These are phyloP conservation scores for Nitzschia sp. DNA, from an alignment of 108 stramenopile genomes.

Conservation along the genomic window DNA sequence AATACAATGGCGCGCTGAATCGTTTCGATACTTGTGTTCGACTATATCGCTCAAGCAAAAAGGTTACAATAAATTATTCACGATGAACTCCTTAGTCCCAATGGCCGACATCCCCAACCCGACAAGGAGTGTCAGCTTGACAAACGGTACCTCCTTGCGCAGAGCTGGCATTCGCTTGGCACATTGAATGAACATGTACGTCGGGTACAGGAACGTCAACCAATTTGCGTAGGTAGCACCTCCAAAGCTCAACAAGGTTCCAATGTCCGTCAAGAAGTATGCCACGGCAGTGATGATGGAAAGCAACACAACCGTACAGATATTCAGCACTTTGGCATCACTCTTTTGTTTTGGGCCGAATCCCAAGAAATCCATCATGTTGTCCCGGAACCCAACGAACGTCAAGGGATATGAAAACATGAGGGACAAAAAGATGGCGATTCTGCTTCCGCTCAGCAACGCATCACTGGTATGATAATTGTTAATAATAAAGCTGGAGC, in stretches of 20 bases:
- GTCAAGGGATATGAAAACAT: constrained; percentile 90
- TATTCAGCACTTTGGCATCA: constrained; percentile 38
- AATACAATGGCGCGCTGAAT: too few species aligned
- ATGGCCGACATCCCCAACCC: background rate
- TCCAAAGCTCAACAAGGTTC: constrained; percentile 77
- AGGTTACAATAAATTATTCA: background rate
- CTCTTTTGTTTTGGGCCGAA: background rate
- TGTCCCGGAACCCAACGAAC: constrained; percentile 80
- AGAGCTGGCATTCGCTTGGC: background rate
- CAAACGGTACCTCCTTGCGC: background rate
- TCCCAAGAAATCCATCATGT: constrained; percentile 65
- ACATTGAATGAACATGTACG: constrained; percentile 72
- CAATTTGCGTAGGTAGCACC: constrained; percentile 88
- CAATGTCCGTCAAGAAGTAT: constrained; percentile 62
- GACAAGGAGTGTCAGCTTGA: background rate
- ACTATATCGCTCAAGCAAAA: background rate
- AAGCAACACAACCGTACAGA: constrained; percentile 50
- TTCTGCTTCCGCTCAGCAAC: constrained; percentile 69
- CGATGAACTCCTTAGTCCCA: constrained; percentile 6
- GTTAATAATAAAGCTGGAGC: constrained; percentile 82
- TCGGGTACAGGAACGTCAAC: constrained; percentile 89
- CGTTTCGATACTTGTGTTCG: constrained; percentile 3
- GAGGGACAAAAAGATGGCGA: constrained; percentile 82
- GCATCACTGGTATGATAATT: constrained; percentile 82
- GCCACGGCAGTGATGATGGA: constrained; percentile 59